These are phyloP conservation scores for Papiliotrema fonsecae DNA, from an alignment of 1,284 basidiomycete species.

Conservation along the genomic window DNA sequence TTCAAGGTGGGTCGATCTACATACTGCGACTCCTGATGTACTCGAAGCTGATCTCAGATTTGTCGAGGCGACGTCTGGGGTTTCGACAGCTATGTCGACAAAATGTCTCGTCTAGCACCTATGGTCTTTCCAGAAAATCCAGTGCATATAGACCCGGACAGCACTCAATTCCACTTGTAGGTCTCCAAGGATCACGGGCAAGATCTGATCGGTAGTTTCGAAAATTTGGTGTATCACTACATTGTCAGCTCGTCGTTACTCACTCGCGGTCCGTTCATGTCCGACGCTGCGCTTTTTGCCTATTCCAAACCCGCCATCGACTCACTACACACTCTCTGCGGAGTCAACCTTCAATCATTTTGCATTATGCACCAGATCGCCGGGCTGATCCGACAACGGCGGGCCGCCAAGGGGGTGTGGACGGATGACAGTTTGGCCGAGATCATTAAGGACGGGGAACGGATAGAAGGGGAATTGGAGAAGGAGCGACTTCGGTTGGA, in stretches of 20 bases:
- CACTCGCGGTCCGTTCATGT: slow-evolving; percentile 20
- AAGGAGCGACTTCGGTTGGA: slow-evolving; percentile 31
- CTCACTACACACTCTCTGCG: slow-evolving; percentile 28
- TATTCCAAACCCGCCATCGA: slow-evolving; percentile 6
- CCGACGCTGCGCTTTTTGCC: slow-evolving; percentile 10
- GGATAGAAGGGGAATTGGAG: slow-evolving; percentile 23
- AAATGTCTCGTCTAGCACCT: slow-evolving; percentile 14
- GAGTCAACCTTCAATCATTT: slow-evolving; percentile 26
- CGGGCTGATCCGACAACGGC: slow-evolving; percentile 17
- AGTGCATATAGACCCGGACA: slow-evolving; percentile 11
- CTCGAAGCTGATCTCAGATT: slow-evolving; percentile 15
- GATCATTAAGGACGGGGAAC: slow-evolving; percentile 19
- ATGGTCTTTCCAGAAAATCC: slow-evolving; percentile 15
- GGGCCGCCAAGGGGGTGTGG: slow-evolving; percentile 13
- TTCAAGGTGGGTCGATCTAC: slow-evolving; percentile 26
- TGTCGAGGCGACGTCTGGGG: slow-evolving; percentile 40
- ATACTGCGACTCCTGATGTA: too few relatives aligned
- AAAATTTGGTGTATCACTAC: slow-evolving; percentile 35
- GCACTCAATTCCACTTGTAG: slow-evolving; percentile 30
- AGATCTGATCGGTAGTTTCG: slow-evolving; percentile 19
- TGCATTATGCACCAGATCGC: slow-evolving; percentile 27
- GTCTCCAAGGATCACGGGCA: neutral
- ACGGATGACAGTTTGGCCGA: slow-evolving; percentile 29
- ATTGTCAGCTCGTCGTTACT: slow-evolving; percentile 27
- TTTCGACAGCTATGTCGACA: slow-evolving; percentile 20